Evolutionary conservation across 108 stramenopile species (phyloP).

Genomic region (Nitzschia sp.): DNA sequence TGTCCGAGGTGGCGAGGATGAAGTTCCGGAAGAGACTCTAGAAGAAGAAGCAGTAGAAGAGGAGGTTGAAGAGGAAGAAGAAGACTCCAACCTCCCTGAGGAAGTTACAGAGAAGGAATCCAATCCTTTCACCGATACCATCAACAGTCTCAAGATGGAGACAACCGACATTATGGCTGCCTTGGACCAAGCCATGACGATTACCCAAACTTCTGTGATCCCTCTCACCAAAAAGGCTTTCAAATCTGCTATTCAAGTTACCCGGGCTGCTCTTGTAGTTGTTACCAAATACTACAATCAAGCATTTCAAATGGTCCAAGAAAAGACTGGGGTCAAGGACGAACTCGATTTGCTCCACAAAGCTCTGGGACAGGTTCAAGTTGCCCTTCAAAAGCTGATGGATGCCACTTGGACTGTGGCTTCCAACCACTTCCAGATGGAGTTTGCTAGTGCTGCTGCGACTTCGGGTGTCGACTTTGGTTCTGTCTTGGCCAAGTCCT

Average conservation of each 20-base stretch:
- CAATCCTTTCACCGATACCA: not conserved
- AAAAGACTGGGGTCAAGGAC: no score
- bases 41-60: conserved; percentile 4
- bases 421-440: no score
- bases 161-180: not conserved
- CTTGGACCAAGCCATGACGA: not conserved
- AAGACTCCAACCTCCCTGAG: not conserved
- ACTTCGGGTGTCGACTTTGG: conserved; percentile 33
- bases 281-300: no score
- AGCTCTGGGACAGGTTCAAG: no score
- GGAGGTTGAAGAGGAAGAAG: not conserved
- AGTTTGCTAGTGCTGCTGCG: not conserved
- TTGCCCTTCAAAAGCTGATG: no score
- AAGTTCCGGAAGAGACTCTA: no score
- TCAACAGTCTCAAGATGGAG: conserved; percentile 1
- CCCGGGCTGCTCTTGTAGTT: no score
- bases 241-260: no score
- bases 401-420: no score
- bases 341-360: no score
- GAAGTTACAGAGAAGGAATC: not conserved
- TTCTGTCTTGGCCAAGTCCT: conserved; percentile 28
- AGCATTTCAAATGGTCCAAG: no score
- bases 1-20: no score
- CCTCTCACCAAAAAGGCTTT: conserved; percentile 18
- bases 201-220: conserved; percentile 12